These are phyloP conservation scores for Eurotiales sp. DNA, from an alignment of 2,329 filamentous ascomycete genomes.

Conservation along the genomic window DNA sequence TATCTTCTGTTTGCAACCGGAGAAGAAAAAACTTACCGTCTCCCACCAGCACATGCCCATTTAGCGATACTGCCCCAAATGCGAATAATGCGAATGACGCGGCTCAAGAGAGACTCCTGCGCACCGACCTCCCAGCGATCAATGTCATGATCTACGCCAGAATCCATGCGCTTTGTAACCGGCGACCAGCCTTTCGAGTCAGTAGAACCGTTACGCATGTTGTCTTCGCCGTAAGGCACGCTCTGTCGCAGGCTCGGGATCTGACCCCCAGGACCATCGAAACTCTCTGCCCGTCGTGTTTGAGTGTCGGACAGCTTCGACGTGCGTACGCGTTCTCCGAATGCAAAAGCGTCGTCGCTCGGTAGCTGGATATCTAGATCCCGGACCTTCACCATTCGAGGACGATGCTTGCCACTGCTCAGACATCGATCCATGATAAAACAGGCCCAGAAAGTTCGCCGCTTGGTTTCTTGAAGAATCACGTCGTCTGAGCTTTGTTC, in stretches of 20 bases:
- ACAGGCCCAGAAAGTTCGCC: conserved; percentile 53
- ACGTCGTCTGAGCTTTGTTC: conserved; percentile 45
- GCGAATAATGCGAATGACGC: conserved; percentile 53
- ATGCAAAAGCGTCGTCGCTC: conserved; percentile 49
- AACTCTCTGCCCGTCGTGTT: conserved; percentile 34
- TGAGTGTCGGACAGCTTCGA: conserved; percentile 45
- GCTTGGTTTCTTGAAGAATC: conserved; percentile 50
- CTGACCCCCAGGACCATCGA: conserved; percentile 37
- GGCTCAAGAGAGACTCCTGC: conserved; percentile 52
- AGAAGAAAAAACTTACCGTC: conserved; percentile 37
- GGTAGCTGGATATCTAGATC: conserved; percentile 40
- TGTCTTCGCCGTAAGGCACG: conserved; percentile 36
- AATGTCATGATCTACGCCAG: conserved; percentile 38
- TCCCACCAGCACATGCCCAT: conserved; percentile 54
- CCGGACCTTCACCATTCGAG: conserved; percentile 49
- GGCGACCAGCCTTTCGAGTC: conserved; percentile 39
- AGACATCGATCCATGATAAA: conserved; percentile 52
- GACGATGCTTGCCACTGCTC: conserved; percentile 47
- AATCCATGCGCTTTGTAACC: conserved; percentile 36
- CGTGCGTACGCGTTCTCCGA: conserved; percentile 53
- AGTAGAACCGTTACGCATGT: conserved; percentile 31
- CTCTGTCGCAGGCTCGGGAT: conserved; percentile 42
- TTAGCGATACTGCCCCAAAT: conserved; percentile 54
- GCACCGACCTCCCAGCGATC: conserved; percentile 52
- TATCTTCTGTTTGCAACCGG: neutral